phyloP scores from a whole-genome alignment of 495 filamentous ascomycete genomes.

The Chaetomium tenue region DNA sequence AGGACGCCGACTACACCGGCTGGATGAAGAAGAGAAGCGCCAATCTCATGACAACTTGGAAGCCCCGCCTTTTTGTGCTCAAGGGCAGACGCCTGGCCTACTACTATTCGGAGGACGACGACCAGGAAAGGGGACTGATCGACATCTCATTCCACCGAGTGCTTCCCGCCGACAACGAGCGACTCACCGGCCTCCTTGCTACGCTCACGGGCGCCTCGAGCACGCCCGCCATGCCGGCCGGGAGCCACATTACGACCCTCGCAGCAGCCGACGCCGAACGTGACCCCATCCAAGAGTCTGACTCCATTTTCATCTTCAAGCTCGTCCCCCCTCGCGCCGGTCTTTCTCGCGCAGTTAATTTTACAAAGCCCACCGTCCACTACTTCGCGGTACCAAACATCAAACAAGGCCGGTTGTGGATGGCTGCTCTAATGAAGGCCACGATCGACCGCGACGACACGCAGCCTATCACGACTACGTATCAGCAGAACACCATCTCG shows the following conservation, averaged over 20 bases:
- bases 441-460: conserved; percentile 93
- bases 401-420: conserved; percentile 87
- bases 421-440: conserved; percentile 98
- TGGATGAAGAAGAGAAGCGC: conserved; percentile 99
- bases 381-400: conserved; percentile 95
- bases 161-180: conserved; percentile 89
- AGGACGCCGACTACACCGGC: conserved; percentile 85
- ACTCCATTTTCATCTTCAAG: conserved; percentile 93
- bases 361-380: conserved; percentile 94
- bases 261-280: conserved; percentile 45
- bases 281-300: conserved; percentile 47
- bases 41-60: conserved; percentile 95
- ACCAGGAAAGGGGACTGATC: conserved; percentile 89
- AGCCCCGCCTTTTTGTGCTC: conserved; percentile 87
- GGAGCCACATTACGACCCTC: conserved; percentile 57
- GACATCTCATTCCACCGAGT: conserved; percentile 97
- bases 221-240: conserved; percentile 69
- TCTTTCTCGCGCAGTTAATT: conserved; percentile 87
- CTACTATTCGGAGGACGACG: conserved; percentile 91
- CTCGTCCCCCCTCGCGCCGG: conserved; percentile 86
- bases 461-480: conserved; percentile 77
- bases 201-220: conserved; percentile 83
- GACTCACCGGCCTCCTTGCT: conserved; percentile 84
- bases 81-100: conserved; percentile 89
- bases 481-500: conserved; percentile 90